phyloP scores from a whole-genome alignment of 2,329 filamentous ascomycete species.

The Phaeoacremonium minimum region DNA sequence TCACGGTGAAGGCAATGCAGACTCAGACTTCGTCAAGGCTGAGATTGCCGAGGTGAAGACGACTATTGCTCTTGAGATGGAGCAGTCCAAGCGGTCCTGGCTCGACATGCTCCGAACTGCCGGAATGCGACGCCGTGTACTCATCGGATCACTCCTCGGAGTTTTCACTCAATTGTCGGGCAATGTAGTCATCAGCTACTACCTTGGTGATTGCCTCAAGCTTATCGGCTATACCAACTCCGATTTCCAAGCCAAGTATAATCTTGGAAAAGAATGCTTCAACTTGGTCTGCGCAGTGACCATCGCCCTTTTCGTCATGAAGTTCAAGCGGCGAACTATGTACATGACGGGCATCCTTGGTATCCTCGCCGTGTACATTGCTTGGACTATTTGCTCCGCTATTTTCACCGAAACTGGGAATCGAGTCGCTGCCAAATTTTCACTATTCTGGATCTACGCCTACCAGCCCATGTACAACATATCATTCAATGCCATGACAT shows the following conservation, averaged over 20 bases:
- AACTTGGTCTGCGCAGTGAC: slow-evolving; percentile 36
- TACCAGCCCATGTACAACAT: slow-evolving; percentile 60
- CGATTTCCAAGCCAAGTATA: slow-evolving; percentile 34
- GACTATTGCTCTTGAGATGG: slow-evolving; percentile 50
- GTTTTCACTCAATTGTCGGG: slow-evolving; percentile 51
- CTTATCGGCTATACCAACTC: slow-evolving; percentile 39
- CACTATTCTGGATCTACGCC: slow-evolving; percentile 55
- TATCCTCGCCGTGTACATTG: slow-evolving; percentile 49
- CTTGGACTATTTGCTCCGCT: slow-evolving; percentile 46
- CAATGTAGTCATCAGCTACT: slow-evolving; percentile 46
- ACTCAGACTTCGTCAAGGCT: slow-evolving; percentile 48
- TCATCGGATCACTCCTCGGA: slow-evolving; percentile 44
- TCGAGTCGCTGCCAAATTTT: slow-evolving; percentile 17
- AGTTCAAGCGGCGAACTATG: slow-evolving; percentile 42
- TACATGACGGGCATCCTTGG: slow-evolving; percentile 45
- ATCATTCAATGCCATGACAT: slow-evolving; percentile 61
- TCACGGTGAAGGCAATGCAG: slow-evolving; percentile 45
- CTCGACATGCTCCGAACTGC: slow-evolving; percentile 43
- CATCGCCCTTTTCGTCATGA: slow-evolving; percentile 37
- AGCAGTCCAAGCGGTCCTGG: slow-evolving; percentile 46
- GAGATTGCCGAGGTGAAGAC: slow-evolving; percentile 58
- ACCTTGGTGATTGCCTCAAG: slow-evolving; percentile 38
- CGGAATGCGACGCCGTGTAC: slow-evolving; percentile 44
- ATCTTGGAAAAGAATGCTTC: slow-evolving; percentile 43
- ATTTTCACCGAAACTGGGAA: slow-evolving; percentile 25